Base-by-base conservation (phyloP, 495 filamentous ascomycete species). In the Neurospora pannonica region DNA sequence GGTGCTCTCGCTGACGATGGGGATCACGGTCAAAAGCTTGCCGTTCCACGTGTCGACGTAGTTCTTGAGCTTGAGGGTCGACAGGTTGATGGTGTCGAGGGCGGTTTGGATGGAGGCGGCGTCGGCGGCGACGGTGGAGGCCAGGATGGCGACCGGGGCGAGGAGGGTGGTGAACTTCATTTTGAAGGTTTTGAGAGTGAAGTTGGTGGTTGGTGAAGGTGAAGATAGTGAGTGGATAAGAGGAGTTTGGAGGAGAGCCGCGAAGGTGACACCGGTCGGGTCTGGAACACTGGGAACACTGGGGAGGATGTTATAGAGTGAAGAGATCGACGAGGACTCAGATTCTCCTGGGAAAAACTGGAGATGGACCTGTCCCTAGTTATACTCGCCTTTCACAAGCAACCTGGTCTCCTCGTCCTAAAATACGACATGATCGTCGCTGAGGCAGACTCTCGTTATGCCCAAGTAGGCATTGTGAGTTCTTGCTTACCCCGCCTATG, bases 21-120 rank as follows among this genome's bases (percentile, higher is more conserved):
- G 76, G 4, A 82, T 67, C 0, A 80, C 70, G 38, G 77, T 76
- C 5, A 80, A 71, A 40, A 79, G 70, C 38, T 75, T 71, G 70
- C 76, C 76, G 38, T 77, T 74, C 77, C 81, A 83, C 5, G n/a
- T 42, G 38, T 46, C 40, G 24, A 84, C 77, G 37, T 75, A 75
- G 71, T 28, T 70, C 62, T 80, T 76, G 42, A 84, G 79, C n/a
- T 72, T 70, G 48, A 78, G 40, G 5, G 83, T 82, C 37, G 74
- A 42, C 60, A 74, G 60, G 48, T 76, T 71, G 76, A 83, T 78
- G 31, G 69, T 73, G 36, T 15, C n/a, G 71, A 85, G 75, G 36
- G 81, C 80, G 28, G 62, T 72, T 28, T 76, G 38, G 62, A 85
- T 82, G 67, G 82, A 31, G 24, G 73, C 74, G 62, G 54, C 74